Evolutionary conservation across 2,329 filamentous ascomycete species (phyloP), one percentile per base, ranked within the genome.

Genomic region (Nemania serpens): DNA sequence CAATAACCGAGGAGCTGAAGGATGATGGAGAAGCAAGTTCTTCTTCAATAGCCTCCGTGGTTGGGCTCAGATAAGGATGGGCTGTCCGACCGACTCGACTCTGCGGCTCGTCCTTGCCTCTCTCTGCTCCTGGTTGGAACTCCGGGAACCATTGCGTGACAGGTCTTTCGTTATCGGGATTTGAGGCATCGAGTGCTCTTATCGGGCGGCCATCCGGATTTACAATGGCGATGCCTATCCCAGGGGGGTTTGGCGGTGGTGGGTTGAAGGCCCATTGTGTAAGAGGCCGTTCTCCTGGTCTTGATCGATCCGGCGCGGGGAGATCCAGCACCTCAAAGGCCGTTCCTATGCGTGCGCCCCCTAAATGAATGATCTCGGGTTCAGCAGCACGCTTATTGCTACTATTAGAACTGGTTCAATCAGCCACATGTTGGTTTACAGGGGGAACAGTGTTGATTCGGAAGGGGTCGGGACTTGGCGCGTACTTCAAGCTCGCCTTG

Each of bases 361-460:
- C 68, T 2, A 70, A 60, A 47, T 70, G 68, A 22, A 70, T 42
- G 34, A 70, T 70, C 53, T 70, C 64, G 13, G 61, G 65, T 42
- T 56, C 66, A 39, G 37, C 17, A 42, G 13, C 15, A 42, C 54
- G 61, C 39, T 64, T 64, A 20, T 46, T 63, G 55, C 46, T 58
- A 17, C 52, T 55, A 25, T 51, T 50, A 10, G 61, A 61, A 58
- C 62, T 66, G 22, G n/a, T 48, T 47, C 18, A 47, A 45, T 49
- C 13, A 46, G 17, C 11, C 45, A 37, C n/a, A 18, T 29, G 55
- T 65, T 51, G 62, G 60, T 51, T 39, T 39, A 25, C 39, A 22
- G 17, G 37, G 25, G n/a, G 46, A 57, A 52, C 48, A 17, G 18
- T n/a, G 9, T 33, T 51, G 34, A 25, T 12, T 51, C 22, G 11